phyloP scores from a whole-genome alignment of 345 rosid species.

The Hypericum androsaemum region DNA sequence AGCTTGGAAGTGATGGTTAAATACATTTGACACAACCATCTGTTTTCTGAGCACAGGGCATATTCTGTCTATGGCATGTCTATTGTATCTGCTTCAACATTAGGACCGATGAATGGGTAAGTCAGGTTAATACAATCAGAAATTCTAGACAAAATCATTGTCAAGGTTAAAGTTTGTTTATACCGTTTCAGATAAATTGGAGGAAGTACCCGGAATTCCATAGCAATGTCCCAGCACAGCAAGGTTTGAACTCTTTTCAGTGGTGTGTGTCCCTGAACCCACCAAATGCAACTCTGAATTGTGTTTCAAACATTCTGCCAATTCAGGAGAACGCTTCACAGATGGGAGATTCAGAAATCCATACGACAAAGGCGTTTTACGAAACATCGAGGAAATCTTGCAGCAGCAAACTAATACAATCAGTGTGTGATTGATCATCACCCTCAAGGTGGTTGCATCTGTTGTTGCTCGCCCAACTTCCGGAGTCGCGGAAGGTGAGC shows the following conservation, averaged over 20 bases:
- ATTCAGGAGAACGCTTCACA: conserved; percentile 24
- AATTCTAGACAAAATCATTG: not conserved
- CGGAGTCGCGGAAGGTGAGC: too few species aligned
- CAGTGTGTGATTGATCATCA: too few species aligned
- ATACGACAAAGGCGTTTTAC: conserved; percentile 37
- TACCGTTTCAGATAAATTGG: conserved; percentile 45
- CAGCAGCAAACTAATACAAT: too few species aligned
- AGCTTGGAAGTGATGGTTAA: too few species aligned
- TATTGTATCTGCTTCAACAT: conserved; percentile 56
- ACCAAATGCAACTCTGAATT: not conserved
- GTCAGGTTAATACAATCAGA: conserved; percentile 12
- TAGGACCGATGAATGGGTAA: conserved; percentile 68
- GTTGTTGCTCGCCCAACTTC: too few species aligned
- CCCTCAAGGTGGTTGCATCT: too few species aligned
- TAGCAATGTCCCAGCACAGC: conserved; percentile 17
- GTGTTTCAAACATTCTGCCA: not conserved
- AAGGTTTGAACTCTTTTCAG: conserved; percentile 22
- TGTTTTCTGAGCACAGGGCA: conserved; percentile 24
- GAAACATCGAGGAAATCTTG: conserved; percentile 35
- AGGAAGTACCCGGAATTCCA: conserved; percentile 52
- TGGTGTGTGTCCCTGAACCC: not conserved
- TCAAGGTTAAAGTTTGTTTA: not conserved
- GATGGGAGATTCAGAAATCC: conserved; percentile 33
- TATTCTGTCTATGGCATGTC: conserved; percentile 47
- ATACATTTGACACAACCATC: not conserved